Conservation (phyloP, 768 basidiomycete genomes). For the Amanita muscaria region DNA sequence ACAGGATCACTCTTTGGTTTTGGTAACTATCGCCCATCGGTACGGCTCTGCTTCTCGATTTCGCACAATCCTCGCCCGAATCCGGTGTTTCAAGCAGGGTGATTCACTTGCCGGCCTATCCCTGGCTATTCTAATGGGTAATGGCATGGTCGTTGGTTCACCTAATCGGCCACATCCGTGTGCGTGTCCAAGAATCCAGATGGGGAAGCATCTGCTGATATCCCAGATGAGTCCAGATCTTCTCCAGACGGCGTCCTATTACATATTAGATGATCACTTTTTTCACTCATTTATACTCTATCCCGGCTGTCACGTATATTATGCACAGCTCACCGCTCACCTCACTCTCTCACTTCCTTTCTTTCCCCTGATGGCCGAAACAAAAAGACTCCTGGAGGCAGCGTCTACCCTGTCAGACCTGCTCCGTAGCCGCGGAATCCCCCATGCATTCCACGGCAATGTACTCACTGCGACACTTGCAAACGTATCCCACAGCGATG, state of each 20-base stretch:
- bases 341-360: constrained; percentile 20
- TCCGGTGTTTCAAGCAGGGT: constrained; percentile 2
- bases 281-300: constrained; percentile 28
- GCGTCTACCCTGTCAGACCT: constrained; percentile 64
- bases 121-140: constrained; percentile 6
- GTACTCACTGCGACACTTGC: constrained; percentile 64
- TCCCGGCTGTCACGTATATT: constrained; percentile 37
- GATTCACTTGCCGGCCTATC: constrained; percentile 1
- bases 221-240: too few relatives aligned
- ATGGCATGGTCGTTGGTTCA: constrained; percentile 19
- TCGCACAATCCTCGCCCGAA: background rate
- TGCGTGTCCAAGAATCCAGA: constrained; percentile 28
- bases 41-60: background rate
- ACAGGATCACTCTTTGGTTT: background rate
- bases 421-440: constrained; percentile 46
- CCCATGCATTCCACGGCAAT: constrained; percentile 78
- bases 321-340: constrained; percentile 42
- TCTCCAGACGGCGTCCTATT: constrained; percentile 40
- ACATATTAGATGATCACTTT: constrained; percentile 38
- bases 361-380: constrained; percentile 52
- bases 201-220: constrained; percentile 35
- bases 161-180: constrained; percentile 43
- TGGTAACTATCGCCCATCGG: background rate
- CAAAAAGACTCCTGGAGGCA: constrained; percentile 67
- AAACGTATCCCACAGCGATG: constrained; percentile 57